Evolutionary conservation across 768 basidiomycete species (phyloP), one percentile per base, ranked within the genome.

Genomic region (Tulasnella sp.): DNA sequence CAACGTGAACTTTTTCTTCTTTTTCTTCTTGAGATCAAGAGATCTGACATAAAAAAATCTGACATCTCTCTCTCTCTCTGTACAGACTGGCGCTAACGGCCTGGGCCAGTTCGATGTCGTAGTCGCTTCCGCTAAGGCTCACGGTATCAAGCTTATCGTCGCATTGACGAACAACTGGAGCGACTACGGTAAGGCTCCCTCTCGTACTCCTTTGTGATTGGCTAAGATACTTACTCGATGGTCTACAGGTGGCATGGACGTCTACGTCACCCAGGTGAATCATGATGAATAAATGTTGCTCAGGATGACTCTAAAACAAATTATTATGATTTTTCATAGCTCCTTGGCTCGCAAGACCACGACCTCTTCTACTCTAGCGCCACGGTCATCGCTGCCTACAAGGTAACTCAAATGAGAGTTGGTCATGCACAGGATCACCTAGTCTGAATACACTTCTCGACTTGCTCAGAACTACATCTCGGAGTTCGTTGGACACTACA

Each of bases 221-320:
- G n/a, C n/a, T n/a, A n/a, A n/a, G n/a, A n/a, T n/a, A n/a, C n/a
- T n/a, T n/a, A n/a, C n/a, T n/a, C n/a, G n/a, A n/a, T n/a, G n/a
- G n/a, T n/a, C n/a, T n/a, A n/a, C n/a, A n/a, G n/a, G 81, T 25
- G 82, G 82, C 38, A 83, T 84, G 81, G 82, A 84, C 61, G 79
- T 83, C 21, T 83, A 83, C 64, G 78, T 81, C 53, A 72, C 72
- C 19, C 81, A 83, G 65, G 69, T 8, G 72, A 60, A 50, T 60
- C 25, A n/a, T n/a, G n/a, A n/a, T n/a, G n/a, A n/a, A n/a, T n/a
- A n/a, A n/a, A n/a, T n/a, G n/a, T n/a, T n/a, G 45, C 10, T 48
- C n/a, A 19, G 45, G 25, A 48, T 10, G 45, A 27, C n/a, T 19
- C 45, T 19, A 10, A 27, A 5, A 5, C 5, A 48, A 10, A 19